Conservation (phyloP, 2,329 filamentous ascomycete genomes). For the Neoarthrinium moseri region DNA sequence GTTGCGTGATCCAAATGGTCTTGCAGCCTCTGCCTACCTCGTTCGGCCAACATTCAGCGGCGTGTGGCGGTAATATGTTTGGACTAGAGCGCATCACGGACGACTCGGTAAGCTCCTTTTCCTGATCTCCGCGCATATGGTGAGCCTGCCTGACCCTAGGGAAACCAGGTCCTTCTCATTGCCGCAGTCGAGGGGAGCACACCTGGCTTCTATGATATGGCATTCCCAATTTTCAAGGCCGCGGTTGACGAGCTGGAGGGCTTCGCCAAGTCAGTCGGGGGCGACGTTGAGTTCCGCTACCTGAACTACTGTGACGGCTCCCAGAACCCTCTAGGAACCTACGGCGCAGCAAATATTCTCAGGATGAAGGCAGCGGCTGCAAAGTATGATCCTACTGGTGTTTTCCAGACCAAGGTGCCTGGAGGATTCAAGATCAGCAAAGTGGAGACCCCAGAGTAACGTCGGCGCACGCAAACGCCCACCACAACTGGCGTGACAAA, state of each 20-base stretch:
- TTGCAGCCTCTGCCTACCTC: conserved; percentile 37
- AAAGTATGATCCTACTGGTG: conserved; percentile 33
- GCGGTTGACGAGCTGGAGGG: conserved; percentile 20
- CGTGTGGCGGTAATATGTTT: conserved; percentile 38
- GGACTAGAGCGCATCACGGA: conserved; percentile 32
- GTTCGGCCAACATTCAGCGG: conserved; percentile 29
- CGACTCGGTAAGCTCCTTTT: conserved; percentile 22
- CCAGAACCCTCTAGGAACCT: conserved; percentile 28
- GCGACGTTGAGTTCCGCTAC: conserved; percentile 29
- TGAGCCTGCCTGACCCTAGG: too few relatives aligned
- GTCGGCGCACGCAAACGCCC: too few relatives aligned
- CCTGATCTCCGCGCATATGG: too few relatives aligned
- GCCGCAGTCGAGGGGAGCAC: conserved; percentile 2
- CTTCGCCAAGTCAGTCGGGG: conserved; percentile 12
- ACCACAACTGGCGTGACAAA: too few relatives aligned
- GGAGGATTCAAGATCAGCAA: conserved; percentile 33
- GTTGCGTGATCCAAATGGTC: conserved; percentile 26
- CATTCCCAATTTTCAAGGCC: conserved; percentile 27
- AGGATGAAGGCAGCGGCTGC: conserved; percentile 26
- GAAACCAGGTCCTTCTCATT: conserved; percentile 1
- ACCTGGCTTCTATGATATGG: conserved; percentile 23
- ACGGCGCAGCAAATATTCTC: conserved; percentile 31
- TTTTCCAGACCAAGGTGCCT: conserved; percentile 35
- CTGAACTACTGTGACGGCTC: conserved; percentile 35
- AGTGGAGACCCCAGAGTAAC: too few relatives aligned